These are phyloP conservation scores for Dothidotthia symphoricarpi DNA, from an alignment of 2,329 filamentous ascomycete species.

Conservation along the genomic window DNA sequence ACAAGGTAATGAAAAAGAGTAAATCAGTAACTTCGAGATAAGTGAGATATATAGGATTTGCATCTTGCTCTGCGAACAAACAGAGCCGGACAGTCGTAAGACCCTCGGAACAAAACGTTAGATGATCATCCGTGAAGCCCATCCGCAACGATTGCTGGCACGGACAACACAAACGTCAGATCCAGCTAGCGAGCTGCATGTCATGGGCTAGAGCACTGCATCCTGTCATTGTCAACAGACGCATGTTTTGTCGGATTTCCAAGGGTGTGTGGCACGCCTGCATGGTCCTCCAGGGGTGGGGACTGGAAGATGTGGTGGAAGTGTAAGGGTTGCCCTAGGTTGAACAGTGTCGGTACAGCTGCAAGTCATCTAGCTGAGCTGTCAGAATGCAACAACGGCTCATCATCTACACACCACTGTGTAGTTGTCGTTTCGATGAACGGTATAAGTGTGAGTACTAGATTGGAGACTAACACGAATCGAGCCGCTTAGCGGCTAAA, in stretches of 20 bases:
- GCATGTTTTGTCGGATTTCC: not conserved
- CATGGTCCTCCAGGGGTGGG: not conserved
- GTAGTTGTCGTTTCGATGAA: too few species aligned
- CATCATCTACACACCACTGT: too few species aligned
- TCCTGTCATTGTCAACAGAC: slow-evolving; percentile 14
- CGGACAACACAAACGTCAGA: slow-evolving; percentile 17
- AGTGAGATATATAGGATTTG: slow-evolving; percentile 10
- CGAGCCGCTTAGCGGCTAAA: too few species aligned
- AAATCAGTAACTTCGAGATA: too few species aligned
- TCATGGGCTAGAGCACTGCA: slow-evolving; percentile 19
- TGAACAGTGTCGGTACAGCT: not conserved
- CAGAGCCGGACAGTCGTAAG: slow-evolving; percentile 13
- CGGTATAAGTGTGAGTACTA: too few species aligned
- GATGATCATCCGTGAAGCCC: slow-evolving; percentile 16
- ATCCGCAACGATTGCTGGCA: slow-evolving; percentile 30
- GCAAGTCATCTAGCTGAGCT: slow-evolving; percentile 7
- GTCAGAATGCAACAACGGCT: too few species aligned
- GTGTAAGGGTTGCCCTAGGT: not conserved
- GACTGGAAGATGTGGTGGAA: not conserved
- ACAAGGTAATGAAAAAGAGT: too few species aligned
- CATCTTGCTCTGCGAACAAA: slow-evolving; percentile 21
- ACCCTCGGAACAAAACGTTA: slow-evolving; percentile 17
- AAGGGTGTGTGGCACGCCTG: not conserved
- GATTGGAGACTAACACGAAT: too few species aligned
- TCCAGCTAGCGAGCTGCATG: slow-evolving; percentile 24